These are phyloP conservation scores for Mycena citricolor DNA, from an alignment of 1,284 basidiomycete species.

Conservation along the genomic window DNA sequence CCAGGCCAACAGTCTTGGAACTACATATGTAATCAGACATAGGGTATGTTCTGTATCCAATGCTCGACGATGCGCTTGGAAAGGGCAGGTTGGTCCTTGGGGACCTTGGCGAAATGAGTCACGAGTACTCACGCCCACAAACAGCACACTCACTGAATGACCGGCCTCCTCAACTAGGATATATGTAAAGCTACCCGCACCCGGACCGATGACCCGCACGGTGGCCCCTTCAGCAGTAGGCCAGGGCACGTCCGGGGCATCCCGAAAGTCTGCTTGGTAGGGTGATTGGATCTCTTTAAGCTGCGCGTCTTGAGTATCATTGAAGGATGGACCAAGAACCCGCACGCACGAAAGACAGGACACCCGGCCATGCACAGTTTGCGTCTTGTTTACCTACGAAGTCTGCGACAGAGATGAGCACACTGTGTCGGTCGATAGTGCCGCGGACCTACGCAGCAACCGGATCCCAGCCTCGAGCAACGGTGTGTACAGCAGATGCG, in stretches of 20 bases:
- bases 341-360: slow-evolving; percentile 12
- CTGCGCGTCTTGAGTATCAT: slow-evolving; percentile 18
- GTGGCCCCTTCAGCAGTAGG: slow-evolving; percentile 27
- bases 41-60: slow-evolving; percentile 26
- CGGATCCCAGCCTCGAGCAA: slow-evolving; percentile 30
- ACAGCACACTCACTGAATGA: slow-evolving; percentile 26
- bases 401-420: slow-evolving; percentile 20
- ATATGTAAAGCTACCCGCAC: slow-evolving; percentile 32
- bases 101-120: slow-evolving; percentile 15
- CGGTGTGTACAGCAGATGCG: slow-evolving; percentile 29
- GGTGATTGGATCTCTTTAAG: slow-evolving; percentile 30
- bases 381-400: slow-evolving; percentile 32
- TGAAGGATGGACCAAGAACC: neutral
- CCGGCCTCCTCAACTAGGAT: slow-evolving; percentile 28
- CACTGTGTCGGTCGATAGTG: neutral
- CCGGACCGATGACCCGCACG: slow-evolving; percentile 30
- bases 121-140: neutral
- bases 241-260: slow-evolving; percentile 31
- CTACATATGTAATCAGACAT: too few relatives aligned
- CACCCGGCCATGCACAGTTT: slow-evolving; percentile 32
- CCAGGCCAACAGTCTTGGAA: too few relatives aligned
- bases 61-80: slow-evolving; percentile 27
- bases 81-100: slow-evolving; percentile 25
- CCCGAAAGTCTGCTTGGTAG: slow-evolving; percentile 30
- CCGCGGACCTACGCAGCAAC: slow-evolving; percentile 27